Conservation (phyloP, 2,329 filamentous ascomycete species). For the Pseudogymnoascus sp. region DNA sequence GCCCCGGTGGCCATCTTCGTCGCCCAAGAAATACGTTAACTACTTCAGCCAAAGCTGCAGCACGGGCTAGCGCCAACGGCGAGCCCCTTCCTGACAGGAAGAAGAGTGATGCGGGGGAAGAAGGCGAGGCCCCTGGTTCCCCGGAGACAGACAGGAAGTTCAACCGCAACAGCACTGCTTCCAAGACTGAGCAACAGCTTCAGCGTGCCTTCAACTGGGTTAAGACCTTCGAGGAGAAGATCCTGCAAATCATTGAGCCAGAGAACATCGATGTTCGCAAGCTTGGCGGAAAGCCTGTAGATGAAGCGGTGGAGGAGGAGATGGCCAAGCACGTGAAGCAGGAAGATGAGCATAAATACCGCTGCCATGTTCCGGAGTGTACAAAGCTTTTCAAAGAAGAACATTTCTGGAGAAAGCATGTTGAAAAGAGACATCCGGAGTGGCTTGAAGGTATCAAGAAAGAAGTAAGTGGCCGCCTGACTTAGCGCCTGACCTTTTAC, state of each 20-base stretch:
- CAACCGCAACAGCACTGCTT: slow-evolving; percentile 48
- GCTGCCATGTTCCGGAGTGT: slow-evolving; percentile 94
- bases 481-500: slow-evolving; percentile 16
- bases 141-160: slow-evolving; percentile 68
- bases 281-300: slow-evolving; percentile 77
- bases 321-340: slow-evolving; percentile 85
- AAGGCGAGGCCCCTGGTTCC: slow-evolving; percentile 56
- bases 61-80: slow-evolving; percentile 73
- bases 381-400: slow-evolving; percentile 96
- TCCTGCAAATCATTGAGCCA: slow-evolving; percentile 85
- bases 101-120: slow-evolving; percentile 50
- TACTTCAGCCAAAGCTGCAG: slow-evolving; percentile 73
- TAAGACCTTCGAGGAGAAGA: slow-evolving; percentile 95
- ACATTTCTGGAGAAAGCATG: slow-evolving; percentile 95
- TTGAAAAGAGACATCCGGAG: slow-evolving; percentile 89
- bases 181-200: slow-evolving; percentile 83
- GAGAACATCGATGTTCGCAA: slow-evolving; percentile 82
- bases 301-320: slow-evolving; percentile 83
- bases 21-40: slow-evolving; percentile 81
- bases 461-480: slow-evolving; percentile 57
- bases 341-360: slow-evolving; percentile 93
- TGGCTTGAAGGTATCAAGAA: slow-evolving; percentile 75
- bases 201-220: slow-evolving; percentile 98
- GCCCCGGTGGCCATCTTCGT: slow-evolving; percentile 91
- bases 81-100: slow-evolving; percentile 80